Base-by-base conservation (phyloP, 768 basidiomycete genomes). In the Mycena sanguinolenta region DNA sequence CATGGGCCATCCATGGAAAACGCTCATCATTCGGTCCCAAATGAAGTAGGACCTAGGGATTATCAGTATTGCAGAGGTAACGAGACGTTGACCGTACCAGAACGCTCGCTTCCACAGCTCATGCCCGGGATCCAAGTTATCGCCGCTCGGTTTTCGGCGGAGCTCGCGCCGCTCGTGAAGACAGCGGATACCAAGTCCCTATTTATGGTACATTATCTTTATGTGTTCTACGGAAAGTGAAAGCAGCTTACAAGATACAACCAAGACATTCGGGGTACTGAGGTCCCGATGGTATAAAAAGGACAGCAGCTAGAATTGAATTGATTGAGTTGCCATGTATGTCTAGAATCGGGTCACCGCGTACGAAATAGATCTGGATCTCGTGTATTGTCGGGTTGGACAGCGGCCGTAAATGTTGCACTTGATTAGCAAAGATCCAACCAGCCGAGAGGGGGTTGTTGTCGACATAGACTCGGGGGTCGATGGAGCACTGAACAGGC, bases 291-390 rank as follows among this genome's bases (percentile, higher is more conserved):
- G 58, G 85, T 82, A 69, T 76, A n/a, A 78, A 23, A 77, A 46
- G n/a, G 78, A 76, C 12, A 79, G 75, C 42, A 81, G 75, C 81
- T 82, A 32, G 23, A n/a, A 55, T 27, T 46, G 27, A 17, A n/a
- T n/a, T n/a, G n/a, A n/a, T n/a, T n/a, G n/a, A n/a, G n/a, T n/a
- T n/a, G n/a, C n/a, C n/a, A n/a, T n/a, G n/a, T n/a, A n/a, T n/a
- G n/a, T n/a, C n/a, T n/a, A n/a, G n/a, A n/a, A n/a, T n/a, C n/a
- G n/a, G n/a, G n/a, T n/a, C n/a, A n/a, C n/a, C n/a, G 75, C 87
- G 65, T 76, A 91, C 90, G 75, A 84, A 84, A 74, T 89, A 90
- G n/a, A 84, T 85, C 76, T 96, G 95, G 27, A 96, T 79, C 73
- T 94, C 92, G 92, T n/a, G n/a, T n/a, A n/a, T n/a, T n/a, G n/a